phyloP scores from a whole-genome alignment of 1,284 basidiomycete species.

The Stereum hirsutum region DNA sequence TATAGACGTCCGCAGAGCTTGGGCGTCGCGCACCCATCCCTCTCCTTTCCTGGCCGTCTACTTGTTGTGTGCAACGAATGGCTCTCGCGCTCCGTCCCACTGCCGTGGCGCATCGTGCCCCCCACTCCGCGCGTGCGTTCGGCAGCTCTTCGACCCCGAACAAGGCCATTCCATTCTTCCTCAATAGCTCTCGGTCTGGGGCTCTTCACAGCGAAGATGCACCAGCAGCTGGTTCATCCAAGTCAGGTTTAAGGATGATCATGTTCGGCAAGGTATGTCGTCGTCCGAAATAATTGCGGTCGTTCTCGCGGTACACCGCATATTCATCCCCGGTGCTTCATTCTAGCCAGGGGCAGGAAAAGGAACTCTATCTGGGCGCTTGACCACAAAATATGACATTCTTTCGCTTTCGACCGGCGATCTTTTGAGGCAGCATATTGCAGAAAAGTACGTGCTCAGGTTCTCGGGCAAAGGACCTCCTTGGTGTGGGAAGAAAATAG shows the following conservation, averaged over 20 bases:
- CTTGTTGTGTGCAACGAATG: too few species aligned
- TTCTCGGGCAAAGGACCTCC: slow-evolving; percentile 2
- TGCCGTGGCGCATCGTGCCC: slow-evolving; percentile 7
- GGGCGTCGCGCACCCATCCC: too few species aligned
- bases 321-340: too few species aligned
- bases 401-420: slow-evolving; percentile 74
- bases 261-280: slow-evolving; percentile 86
- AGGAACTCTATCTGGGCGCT: slow-evolving; percentile 66
- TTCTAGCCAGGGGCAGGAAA: slow-evolving; percentile 73
- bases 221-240: slow-evolving; percentile 14
- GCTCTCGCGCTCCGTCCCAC: too few species aligned
- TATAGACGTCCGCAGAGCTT: too few species aligned
- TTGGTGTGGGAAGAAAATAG: too few species aligned
- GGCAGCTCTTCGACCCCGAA: slow-evolving; percentile 19
- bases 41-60: too few species aligned
- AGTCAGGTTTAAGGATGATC: slow-evolving; percentile 71
- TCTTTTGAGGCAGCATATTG: slow-evolving; percentile 71
- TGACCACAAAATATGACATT: slow-evolving; percentile 73
- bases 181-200: slow-evolving; percentile 30
- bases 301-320: too few species aligned
- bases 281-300: too few species aligned
- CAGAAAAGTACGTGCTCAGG: slow-evolving; percentile 40
- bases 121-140: slow-evolving; percentile 25
- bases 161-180: slow-evolving; percentile 43
- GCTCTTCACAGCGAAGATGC: slow-evolving; percentile 22